phyloP scores from a whole-genome alignment of 495 filamentous ascomycete species.

The Daldinia vernicosa region DNA sequence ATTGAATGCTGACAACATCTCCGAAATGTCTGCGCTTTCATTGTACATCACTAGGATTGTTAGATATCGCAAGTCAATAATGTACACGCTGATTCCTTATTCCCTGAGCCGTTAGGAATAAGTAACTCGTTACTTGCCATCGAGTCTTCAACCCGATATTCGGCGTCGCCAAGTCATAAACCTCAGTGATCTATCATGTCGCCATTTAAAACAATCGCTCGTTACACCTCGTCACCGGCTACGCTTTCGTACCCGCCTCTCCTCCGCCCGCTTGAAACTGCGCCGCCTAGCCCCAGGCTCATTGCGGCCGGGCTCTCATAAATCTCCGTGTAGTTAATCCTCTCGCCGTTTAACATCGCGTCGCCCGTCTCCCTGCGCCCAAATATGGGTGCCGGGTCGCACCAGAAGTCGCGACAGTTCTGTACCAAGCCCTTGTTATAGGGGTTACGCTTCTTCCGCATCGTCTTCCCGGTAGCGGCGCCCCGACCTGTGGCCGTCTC shows the following conservation, averaged over 20 bases:
- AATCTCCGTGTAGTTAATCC: constrained; percentile 86
- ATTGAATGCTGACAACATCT: background rate
- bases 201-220: background rate
- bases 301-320: constrained; percentile 83
- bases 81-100: constrained; percentile 20
- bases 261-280: constrained; percentile 37
- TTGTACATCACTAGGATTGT: constrained; percentile 3
- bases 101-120: background rate
- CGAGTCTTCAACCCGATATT: constrained; percentile 10
- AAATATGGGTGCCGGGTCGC: constrained; percentile 85
- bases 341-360: constrained; percentile 78
- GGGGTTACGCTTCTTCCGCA: constrained; percentile 72
- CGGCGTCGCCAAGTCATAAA: constrained; percentile 21
- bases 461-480: constrained; percentile 58
- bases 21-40: background rate
- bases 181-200: background rate
- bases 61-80: constrained; percentile 16
- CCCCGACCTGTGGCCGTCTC: constrained; percentile 73
- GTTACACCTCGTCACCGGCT: constrained; percentile 53
- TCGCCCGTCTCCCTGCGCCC: constrained; percentile 75
- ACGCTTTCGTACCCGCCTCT: constrained; percentile 58
- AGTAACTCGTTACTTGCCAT: background rate
- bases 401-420: constrained; percentile 98
- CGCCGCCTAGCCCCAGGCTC: constrained; percentile 42
- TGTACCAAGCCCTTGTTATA: constrained; percentile 81